phyloP scores from a whole-genome alignment of 768 basidiomycete genomes.

The Kwoniella sp. region DNA sequence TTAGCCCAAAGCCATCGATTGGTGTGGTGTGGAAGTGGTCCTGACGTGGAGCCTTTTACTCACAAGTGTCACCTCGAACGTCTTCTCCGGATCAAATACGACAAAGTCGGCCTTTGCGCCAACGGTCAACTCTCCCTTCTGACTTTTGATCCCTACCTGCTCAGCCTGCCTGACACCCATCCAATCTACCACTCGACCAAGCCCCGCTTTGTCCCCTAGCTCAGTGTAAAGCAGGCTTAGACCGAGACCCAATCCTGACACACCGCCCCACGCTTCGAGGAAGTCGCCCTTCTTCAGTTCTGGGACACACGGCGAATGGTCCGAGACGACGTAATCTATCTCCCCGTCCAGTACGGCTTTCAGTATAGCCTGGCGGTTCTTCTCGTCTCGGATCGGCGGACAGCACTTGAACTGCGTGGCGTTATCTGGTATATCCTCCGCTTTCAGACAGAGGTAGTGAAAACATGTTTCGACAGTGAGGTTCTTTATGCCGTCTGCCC shows the following conservation, averaged over 20 bases:
- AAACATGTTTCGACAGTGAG: conserved; percentile 96
- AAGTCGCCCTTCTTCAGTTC: conserved; percentile 77
- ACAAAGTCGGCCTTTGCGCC: conserved; percentile 87
- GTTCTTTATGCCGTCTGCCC: conserved; percentile 63
- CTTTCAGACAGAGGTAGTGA: conserved; percentile 83
- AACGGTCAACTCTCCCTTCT: conserved; percentile 72
- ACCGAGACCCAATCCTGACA: conserved; percentile 86
- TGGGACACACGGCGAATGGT: conserved; percentile 88
- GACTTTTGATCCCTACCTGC: conserved; percentile 71
- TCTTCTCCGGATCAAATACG: conserved; percentile 70
- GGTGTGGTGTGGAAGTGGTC: too few species aligned
- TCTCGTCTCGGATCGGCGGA: conserved; percentile 78
- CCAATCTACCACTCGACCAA: conserved; percentile 75
- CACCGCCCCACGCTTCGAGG: conserved; percentile 92
- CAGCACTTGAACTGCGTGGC: conserved; percentile 91
- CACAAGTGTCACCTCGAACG: conserved; percentile 54
- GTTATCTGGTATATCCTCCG: conserved; percentile 68
- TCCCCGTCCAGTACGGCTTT: conserved; percentile 72
- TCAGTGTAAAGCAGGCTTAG: conserved; percentile 89
- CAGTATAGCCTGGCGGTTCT: conserved; percentile 78
- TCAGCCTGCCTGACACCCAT: conserved; percentile 70
- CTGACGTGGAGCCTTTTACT: too few species aligned
- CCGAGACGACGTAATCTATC: conserved; percentile 92
- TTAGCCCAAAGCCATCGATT: neutral
- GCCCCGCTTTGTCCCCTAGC: conserved; percentile 45